phyloP scores from a whole-genome alignment of 2,329 filamentous ascomycete species.

The Fonsecaea multimorphosa region DNA sequence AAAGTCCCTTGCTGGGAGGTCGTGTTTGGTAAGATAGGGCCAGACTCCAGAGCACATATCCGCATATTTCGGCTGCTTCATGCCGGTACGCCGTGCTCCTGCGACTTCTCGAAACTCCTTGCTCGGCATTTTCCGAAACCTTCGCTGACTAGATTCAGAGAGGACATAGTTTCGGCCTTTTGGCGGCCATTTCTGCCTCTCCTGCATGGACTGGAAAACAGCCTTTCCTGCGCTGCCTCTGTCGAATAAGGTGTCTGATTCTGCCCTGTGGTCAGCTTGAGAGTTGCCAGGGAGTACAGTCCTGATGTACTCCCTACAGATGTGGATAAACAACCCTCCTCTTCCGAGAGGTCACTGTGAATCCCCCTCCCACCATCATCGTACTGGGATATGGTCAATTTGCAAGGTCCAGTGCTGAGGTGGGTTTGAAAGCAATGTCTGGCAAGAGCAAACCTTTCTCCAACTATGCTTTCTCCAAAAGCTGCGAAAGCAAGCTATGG shows the following conservation, averaged over 20 bases:
- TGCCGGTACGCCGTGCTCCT: background rate
- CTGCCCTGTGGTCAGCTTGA: background rate
- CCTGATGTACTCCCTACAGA: background rate
- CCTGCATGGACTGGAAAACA: background rate
- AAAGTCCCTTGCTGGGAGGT: background rate
- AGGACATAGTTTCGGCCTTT: background rate
- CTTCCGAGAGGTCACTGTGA: background rate
- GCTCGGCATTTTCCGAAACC: background rate
- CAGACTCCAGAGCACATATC: background rate
- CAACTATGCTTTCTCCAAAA: background rate
- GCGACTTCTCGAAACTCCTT: background rate
- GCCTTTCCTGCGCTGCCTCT: background rate
- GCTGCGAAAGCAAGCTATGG: background rate
- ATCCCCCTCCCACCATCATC: background rate
- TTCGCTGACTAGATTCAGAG: background rate
- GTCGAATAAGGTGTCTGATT: background rate
- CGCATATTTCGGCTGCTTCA: background rate
- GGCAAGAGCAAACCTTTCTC: background rate
- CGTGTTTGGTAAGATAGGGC: background rate
- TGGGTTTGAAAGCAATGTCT: background rate
- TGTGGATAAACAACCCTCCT: background rate
- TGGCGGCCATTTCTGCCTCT: background rate
- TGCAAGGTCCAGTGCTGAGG: background rate
- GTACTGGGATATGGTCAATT: background rate
- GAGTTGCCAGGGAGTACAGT: background rate